Evolutionary conservation across 225 moss, liverwort and hornwort genomes (phyloP), one percentile per base, ranked within the genome.

Genomic region (Ulota crispa): DNA sequence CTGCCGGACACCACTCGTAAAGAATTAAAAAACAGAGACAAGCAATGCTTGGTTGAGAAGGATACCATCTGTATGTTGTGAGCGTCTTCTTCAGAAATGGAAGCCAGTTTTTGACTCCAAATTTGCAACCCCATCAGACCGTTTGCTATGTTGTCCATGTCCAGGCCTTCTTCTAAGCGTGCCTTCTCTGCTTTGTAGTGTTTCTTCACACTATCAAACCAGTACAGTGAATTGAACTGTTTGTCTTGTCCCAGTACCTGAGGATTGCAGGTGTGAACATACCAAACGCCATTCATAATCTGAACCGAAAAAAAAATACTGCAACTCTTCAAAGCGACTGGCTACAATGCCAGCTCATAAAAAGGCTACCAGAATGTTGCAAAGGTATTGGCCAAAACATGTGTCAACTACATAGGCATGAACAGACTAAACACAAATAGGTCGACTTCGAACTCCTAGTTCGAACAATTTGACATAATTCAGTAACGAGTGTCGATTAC

Each of bases 81-180:
- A 19, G 93, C 98, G 82, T 94, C 95, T 80, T 96, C 98, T 84
- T 94, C 96, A 69, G 98, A 96, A 30, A 96, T 91, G 16, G 98
- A 92, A 50, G 96, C 95, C 53, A 99, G 87, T 83, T 99, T 99
- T 81, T 99, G 94, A 84, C 98, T 99, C 98, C 98, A 99, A 63
- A 96, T 85, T 80, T 99, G 95, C 88, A 99, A 86, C 68, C 95
- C 98, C 85, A 91, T 89, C 72, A 99, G 91, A 41, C 98, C 98
- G 85, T 94, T 91, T 55, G 89, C 89, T 68, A 87, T 92, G 72
- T 87, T 93, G 72, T 99, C 94, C 92, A 96, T 95, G 83, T 99
- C 98, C 63, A 99, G 83, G 67, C 94, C 91, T 81, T 96, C 98
- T 67, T 94, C 98, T 70, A 99, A 88, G 80, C 78, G 89, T 61